phyloP scores from a whole-genome alignment of 2,329 filamentous ascomycete genomes.

The Aspergillus niger region DNA sequence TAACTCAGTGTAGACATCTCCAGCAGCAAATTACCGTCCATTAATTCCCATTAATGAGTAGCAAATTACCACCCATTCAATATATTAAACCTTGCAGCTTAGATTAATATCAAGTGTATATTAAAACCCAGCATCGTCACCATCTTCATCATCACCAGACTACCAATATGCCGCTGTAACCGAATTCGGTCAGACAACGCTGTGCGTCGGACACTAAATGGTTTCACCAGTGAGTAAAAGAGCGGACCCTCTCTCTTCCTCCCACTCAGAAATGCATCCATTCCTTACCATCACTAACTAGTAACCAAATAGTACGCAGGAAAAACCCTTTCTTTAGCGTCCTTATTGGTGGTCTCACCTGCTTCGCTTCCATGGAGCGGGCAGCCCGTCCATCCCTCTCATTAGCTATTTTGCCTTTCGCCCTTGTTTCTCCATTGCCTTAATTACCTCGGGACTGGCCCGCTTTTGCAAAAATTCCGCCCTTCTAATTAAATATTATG shows the following conservation, averaged over 20 bases:
- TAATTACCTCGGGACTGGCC: neutral
- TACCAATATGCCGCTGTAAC: neutral
- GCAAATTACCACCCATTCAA: neutral
- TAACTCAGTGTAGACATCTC: no score
- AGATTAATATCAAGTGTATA: neutral
- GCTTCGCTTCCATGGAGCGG: neutral
- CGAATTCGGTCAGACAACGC: neutral
- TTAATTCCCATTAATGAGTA: neutral
- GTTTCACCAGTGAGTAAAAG: slow-evolving; percentile 1
- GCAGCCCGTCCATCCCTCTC: neutral
- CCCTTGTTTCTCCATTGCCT: neutral
- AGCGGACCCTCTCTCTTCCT: neutral
- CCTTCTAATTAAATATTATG: neutral
- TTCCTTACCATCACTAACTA: no score
- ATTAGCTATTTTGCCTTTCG: neutral
- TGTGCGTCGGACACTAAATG: neutral
- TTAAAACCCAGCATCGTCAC: neutral
- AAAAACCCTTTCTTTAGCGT: slow-evolving; percentile 3
- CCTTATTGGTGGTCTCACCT: neutral
- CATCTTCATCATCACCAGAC: neutral
- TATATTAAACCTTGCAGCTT: neutral
- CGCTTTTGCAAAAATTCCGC: neutral
- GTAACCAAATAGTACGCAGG: neutral
- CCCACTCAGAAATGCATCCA: no score
- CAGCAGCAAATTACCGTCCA: neutral